These are phyloP conservation scores for Cercospora brassicicola DNA, from an alignment of 2,329 filamentous ascomycete species.

Conservation along the genomic window DNA sequence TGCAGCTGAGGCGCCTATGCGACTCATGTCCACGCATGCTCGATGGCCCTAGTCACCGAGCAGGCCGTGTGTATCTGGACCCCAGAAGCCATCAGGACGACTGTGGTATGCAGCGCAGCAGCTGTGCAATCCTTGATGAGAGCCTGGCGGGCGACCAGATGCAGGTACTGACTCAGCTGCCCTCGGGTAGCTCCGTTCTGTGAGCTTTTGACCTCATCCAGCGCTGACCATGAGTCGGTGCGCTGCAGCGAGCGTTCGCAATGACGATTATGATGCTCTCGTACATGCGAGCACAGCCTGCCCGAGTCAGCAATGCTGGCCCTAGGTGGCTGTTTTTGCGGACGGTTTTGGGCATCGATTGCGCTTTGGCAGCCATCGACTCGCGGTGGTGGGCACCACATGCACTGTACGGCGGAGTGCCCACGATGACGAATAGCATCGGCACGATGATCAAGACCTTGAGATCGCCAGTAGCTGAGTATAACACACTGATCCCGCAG, in stretches of 20 bases:
- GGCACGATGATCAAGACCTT: slow-evolving; percentile 14
- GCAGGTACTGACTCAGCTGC: slow-evolving; percentile 19
- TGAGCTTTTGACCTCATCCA: slow-evolving; percentile 7
- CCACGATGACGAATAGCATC: slow-evolving; percentile 16
- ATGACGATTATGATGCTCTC: slow-evolving; percentile 16
- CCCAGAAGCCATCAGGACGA: slow-evolving; percentile 4
- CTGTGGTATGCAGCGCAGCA: slow-evolving; percentile 12
- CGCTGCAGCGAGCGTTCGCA: slow-evolving; percentile 1
- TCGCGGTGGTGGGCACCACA: slow-evolving; percentile 20
- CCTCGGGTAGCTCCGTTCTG: not conserved
- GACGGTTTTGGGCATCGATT: slow-evolving; percentile 16
- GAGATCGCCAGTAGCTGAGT: slow-evolving; percentile 16
- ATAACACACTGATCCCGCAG: slow-evolving; percentile 14
- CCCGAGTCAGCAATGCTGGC: slow-evolving; percentile 17
- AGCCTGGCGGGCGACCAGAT: slow-evolving; percentile 12
- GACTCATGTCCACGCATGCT: slow-evolving; percentile 19
- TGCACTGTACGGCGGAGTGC: not conserved
- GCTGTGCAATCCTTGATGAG: not conserved
- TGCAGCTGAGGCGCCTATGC: not conserved
- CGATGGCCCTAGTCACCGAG: slow-evolving; percentile 16
- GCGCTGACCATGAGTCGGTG: slow-evolving; percentile 14
- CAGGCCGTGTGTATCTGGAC: slow-evolving; percentile 14
- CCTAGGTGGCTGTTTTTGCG: slow-evolving; percentile 7
- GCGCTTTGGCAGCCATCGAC: slow-evolving; percentile 18
- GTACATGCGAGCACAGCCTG: slow-evolving; percentile 8